Percentiles rank a stretch among this genome's conserved stretches.
Evolutionary conservation across 495 filamentous ascomycete species (phyloP).

Genomic region (Penicillium taxi): DNA sequence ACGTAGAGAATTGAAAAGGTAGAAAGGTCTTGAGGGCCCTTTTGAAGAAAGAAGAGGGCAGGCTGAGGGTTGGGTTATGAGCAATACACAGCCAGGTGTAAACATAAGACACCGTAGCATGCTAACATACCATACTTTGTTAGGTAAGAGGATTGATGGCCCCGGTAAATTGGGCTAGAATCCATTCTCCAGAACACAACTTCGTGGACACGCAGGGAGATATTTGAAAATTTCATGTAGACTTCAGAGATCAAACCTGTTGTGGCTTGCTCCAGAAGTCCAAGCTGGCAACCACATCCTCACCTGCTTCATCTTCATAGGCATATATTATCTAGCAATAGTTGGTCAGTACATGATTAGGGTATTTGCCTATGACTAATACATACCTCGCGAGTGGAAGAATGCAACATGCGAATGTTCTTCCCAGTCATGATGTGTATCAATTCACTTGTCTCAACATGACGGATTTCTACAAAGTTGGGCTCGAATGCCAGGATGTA

Average conservation of each 20-base stretch:
- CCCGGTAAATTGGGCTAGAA: neutral
- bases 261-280: constrained; percentile 82
- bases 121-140: too few relatives aligned
- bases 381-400: constrained; percentile 88
- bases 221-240: neutral
- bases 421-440: constrained; percentile 92
- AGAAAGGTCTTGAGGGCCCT: constrained; percentile 5
- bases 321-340: constrained; percentile 74
- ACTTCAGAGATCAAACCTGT: constrained; percentile 8
- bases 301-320: constrained; percentile 88
- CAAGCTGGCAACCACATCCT: constrained; percentile 88
- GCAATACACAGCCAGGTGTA: too few relatives aligned
- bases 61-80: too few relatives aligned
- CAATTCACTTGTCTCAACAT: constrained; percentile 82
- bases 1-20: constrained; percentile 18
- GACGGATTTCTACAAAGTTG: constrained; percentile 95
- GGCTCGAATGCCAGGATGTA: constrained; percentile 98
- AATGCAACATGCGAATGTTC: constrained; percentile 95
- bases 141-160: neutral
- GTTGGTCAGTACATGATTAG: constrained; percentile 8
- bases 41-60: constrained; percentile 2
- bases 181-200: too few relatives aligned
- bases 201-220: too few relatives aligned
- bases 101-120: too few relatives aligned
- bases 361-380: neutral